Evolutionary conservation across 2,329 filamentous ascomycete species (phyloP).

Genomic region (Amylocarpus encephaloides): DNA sequence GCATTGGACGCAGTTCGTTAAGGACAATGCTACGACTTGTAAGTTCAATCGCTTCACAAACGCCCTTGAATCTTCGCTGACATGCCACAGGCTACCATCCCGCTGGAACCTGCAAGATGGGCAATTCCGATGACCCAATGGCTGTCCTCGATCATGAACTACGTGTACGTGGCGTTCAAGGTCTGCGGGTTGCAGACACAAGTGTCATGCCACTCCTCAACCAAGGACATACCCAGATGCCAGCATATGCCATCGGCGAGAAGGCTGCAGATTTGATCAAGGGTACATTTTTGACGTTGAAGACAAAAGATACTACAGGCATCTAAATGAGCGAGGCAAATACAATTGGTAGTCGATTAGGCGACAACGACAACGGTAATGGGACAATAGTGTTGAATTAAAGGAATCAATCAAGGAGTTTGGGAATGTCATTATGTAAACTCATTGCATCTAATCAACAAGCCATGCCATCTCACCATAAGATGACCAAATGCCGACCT

Average conservation of each 20-base stretch:
- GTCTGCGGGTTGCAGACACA: slow-evolving; percentile 14
- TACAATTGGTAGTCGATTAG: background rate
- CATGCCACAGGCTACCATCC: background rate
- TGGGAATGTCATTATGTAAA: no score
- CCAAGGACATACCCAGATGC: slow-evolving; percentile 6
- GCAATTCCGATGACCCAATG: slow-evolving; percentile 9
- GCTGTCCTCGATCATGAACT: slow-evolving; percentile 12
- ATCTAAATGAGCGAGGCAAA: background rate
- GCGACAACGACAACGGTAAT: background rate
- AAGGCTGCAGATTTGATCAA: slow-evolving; percentile 3
- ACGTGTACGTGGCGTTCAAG: slow-evolving; percentile 12
- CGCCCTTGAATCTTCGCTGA: background rate
- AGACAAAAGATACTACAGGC: background rate
- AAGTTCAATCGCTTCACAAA: slow-evolving; percentile 24
- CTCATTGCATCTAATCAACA: no score
- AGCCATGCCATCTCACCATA: no score
- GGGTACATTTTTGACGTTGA: background rate
- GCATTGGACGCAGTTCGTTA: slow-evolving; percentile 51
- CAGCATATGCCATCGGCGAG: slow-evolving; percentile 4
- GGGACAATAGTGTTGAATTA: slow-evolving; percentile 1
- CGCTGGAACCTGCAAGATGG: slow-evolving; percentile 14
- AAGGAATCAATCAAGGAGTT: background rate
- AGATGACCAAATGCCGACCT: no score
- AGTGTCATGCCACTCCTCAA: slow-evolving; percentile 4
- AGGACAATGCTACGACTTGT: slow-evolving; percentile 53